A percentile compares a stretch with the other conserved stretches of the same genome.
These are phyloP conservation scores for Thecamonas trahens DNA, from an alignment of 78 protist species.

Conservation along the genomic window DNA sequence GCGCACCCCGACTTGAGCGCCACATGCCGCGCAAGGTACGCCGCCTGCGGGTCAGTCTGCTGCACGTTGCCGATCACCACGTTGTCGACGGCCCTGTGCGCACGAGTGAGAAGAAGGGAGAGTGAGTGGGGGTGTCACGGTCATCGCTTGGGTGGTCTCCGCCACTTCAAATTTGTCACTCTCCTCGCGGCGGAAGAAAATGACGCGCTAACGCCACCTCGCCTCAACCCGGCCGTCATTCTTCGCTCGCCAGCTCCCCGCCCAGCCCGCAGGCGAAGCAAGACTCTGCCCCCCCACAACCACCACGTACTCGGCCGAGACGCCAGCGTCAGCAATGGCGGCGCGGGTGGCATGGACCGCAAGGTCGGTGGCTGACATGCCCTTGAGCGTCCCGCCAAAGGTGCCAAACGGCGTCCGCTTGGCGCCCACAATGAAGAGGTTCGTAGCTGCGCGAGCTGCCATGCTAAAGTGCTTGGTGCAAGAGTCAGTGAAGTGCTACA, in stretches of 20 bases:
- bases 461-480: too few species aligned
- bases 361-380: slow-evolving; percentile 47
- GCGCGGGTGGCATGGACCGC: slow-evolving; percentile 39
- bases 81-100: slow-evolving; percentile 19
- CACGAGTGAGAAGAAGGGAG: background rate
- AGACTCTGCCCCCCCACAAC: too few species aligned
- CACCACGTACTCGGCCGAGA: too few species aligned
- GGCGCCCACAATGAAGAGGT: slow-evolving; percentile 63
- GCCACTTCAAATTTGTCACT: too few species aligned
- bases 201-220: too few species aligned
- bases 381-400: slow-evolving; percentile 54
- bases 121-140: background rate
- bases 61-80: slow-evolving; percentile 30
- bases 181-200: too few species aligned
- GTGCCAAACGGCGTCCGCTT: slow-evolving; percentile 74
- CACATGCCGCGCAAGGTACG: slow-evolving; percentile 59
- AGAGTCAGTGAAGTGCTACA: too few species aligned
- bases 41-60: slow-evolving; percentile 40
- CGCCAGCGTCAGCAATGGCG: slow-evolving; percentile 10
- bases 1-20: slow-evolving; percentile 26
- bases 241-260: too few species aligned
- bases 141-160: slow-evolving; percentile 6
- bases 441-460: too few species aligned
- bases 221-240: too few species aligned
- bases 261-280: too few species aligned